Evolutionary conservation across 352 stramenopile genomes (phyloP), one percentile per base, ranked within the genome.

Genomic region (Globisporangium irregulare): DNA sequence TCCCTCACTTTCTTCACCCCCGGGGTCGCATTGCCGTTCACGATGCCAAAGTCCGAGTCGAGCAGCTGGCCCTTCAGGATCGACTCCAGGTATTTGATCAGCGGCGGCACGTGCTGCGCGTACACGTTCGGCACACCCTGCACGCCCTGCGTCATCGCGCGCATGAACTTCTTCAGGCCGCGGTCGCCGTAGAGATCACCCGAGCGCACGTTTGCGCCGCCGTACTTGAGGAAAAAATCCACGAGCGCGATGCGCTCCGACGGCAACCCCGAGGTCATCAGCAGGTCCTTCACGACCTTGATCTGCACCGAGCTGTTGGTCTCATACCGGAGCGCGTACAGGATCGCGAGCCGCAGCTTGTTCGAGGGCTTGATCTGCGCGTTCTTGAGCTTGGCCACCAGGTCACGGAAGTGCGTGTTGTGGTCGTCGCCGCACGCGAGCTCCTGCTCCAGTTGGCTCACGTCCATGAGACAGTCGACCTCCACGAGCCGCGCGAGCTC

Each of bases 291-390:
- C 50, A 95, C 73, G 43, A 82, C 78, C 75, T 95, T 94, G 67
- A 93, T 72, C 68, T 93, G 82, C 36, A 92, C 81, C 29, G 86
- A 91, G 63, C 76, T 90, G 67, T 92, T 87, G 29, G 86, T 97
- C 78, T 99, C 98, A 76, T 99, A 99, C 18, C 97, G 93, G 41
- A 99, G 71, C 24, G 97, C 96, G 82, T 99, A 99, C 20, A 99
- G 77, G 76, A 99, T 94, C 22, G 97, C 96, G 58, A 99, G 85
- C 20, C 98, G 93, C 32, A 99, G 83, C 74, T 99, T 99, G 81
- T 99, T 98, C 4, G 92, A 84, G n/a, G 97, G 89, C 74, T 98
- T 98, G 41, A 95, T 89, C 69, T 88, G 74, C 20, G 75, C 84
- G 58, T 92, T 89, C 70, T 92, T 92, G 58, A 97, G 73, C 67